Evolutionary conservation across 2,329 filamentous ascomycete species (phyloP).

Genomic region (Trichoderma sp.): DNA sequence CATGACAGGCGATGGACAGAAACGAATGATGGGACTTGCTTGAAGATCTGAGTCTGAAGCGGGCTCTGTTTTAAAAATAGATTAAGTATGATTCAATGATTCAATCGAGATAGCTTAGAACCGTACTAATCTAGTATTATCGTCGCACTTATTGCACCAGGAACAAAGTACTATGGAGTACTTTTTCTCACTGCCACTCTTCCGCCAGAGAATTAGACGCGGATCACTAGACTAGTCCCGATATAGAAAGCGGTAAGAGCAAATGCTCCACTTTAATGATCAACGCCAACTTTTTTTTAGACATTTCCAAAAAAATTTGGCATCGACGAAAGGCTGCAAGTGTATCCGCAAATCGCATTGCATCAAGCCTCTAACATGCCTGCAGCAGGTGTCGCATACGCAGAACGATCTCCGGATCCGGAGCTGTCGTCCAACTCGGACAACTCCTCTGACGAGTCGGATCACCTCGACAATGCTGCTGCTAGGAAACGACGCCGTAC

Average conservation of each 20-base stretch:
- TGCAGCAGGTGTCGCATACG: slow-evolving; percentile 15
- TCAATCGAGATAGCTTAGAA: not conserved
- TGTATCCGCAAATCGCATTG: slow-evolving; percentile 5
- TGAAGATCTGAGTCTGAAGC: not conserved
- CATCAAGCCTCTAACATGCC: slow-evolving; percentile 12
- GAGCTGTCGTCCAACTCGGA: slow-evolving; percentile 7
- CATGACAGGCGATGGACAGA: not conserved
- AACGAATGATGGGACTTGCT: not conserved
- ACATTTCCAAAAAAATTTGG: slow-evolving; percentile 1
- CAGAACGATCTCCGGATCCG: slow-evolving; percentile 15
- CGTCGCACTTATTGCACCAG: not conserved
- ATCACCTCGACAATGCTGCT: slow-evolving; percentile 51
- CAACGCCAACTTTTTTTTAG: slow-evolving; percentile 19
- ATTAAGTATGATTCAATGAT: not conserved
- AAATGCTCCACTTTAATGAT: not conserved
- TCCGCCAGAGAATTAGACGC: not conserved
- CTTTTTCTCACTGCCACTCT: not conserved
- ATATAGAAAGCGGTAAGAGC: not conserved
- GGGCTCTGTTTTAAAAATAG: slow-evolving; percentile 9
- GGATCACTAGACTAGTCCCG: not conserved
- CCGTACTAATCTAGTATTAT: not conserved
- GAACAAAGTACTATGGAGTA: not conserved
- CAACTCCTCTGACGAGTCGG: slow-evolving; percentile 48
- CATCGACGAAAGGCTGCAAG: not conserved
- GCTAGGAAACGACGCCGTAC: slow-evolving; percentile 53